phyloP scores from a whole-genome alignment of 352 stramenopile species.

The Phytophthora tentaculata region DNA sequence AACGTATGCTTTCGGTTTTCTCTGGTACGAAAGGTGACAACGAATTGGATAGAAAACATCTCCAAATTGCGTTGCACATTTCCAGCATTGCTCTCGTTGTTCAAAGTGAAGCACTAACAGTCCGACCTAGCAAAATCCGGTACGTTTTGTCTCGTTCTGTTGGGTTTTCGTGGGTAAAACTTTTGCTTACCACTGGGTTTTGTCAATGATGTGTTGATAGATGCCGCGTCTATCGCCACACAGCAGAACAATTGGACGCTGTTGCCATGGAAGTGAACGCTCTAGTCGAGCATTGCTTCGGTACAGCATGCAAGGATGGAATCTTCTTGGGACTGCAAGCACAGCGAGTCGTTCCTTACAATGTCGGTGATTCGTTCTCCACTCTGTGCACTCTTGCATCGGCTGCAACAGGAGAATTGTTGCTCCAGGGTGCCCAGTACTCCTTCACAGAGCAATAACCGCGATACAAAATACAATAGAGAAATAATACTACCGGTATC shows the following conservation, averaged over 20 bases:
- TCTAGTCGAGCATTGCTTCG: slow-evolving; percentile 48
- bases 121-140: slow-evolving; percentile 40
- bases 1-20: slow-evolving; percentile 31
- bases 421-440: slow-evolving; percentile 55
- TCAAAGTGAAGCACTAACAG: slow-evolving; percentile 4
- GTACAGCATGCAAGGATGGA: slow-evolving; percentile 37
- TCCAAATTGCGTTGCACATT: slow-evolving; percentile 41
- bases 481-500: slow-evolving; percentile 13
- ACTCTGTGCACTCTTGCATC: slow-evolving; percentile 42
- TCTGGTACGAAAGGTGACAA: not conserved
- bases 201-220: slow-evolving; percentile 28
- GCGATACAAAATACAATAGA: slow-evolving; percentile 23
- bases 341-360: slow-evolving; percentile 43
- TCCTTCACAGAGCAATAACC: slow-evolving; percentile 41
- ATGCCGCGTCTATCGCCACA: slow-evolving; percentile 47
- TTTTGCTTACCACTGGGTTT: too few species aligned
- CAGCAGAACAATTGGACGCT: slow-evolving; percentile 6
- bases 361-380: slow-evolving; percentile 44
- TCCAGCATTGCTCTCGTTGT: slow-evolving; percentile 37
- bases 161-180: too few species aligned
- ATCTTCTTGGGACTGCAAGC: slow-evolving; percentile 57
- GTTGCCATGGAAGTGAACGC: slow-evolving; percentile 44
- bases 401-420: slow-evolving; percentile 27
- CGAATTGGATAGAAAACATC: slow-evolving; percentile 19
- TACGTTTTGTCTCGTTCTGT: slow-evolving; percentile 18